phyloP scores from a whole-genome alignment of 2,329 filamentous ascomycete genomes.

The Neodidymelliopsis sp. region DNA sequence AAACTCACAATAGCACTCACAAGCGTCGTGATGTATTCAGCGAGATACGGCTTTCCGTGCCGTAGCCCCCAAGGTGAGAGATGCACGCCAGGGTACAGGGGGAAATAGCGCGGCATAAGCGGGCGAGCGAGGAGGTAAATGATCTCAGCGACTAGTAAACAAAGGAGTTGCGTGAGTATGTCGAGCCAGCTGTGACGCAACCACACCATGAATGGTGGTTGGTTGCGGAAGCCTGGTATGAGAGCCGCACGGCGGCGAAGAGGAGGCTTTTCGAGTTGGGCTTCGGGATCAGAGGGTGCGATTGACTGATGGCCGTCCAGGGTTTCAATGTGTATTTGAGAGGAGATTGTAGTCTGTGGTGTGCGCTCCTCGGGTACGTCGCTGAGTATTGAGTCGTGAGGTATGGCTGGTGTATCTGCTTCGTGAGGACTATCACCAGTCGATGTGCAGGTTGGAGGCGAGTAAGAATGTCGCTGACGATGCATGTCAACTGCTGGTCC shows the following conservation, averaged over 20 bases:
- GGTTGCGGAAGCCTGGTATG: constrained; percentile 22
- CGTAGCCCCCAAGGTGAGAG: constrained; percentile 51
- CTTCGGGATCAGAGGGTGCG: neutral
- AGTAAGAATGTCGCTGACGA: neutral
- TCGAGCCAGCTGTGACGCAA: constrained; percentile 58
- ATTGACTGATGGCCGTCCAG: neutral
- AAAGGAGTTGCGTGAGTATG: constrained; percentile 67
- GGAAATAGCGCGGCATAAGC: constrained; percentile 68
- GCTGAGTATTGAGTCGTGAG: constrained; percentile 1
- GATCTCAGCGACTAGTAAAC: constrained; percentile 63
- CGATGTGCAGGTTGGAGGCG: neutral
- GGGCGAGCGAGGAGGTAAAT: constrained; percentile 53
- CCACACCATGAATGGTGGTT: constrained; percentile 22
- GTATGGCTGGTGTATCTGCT: neutral
- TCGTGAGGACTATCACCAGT: neutral
- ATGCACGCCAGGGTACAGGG: constrained; percentile 24
- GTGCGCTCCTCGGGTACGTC: constrained; percentile 7
- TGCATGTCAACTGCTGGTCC: constrained; percentile 1
- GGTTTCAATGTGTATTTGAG: neutral
- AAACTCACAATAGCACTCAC: constrained; percentile 68
- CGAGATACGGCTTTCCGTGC: constrained; percentile 71
- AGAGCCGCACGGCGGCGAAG: neutral
- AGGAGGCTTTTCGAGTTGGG: neutral
- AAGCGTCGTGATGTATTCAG: constrained; percentile 74
- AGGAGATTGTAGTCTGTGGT: neutral